Evolutionary conservation across 441 rosid genomes (phyloP), one percentile per base, ranked within the genome.

Genomic region (Populus hybrid): DNA sequence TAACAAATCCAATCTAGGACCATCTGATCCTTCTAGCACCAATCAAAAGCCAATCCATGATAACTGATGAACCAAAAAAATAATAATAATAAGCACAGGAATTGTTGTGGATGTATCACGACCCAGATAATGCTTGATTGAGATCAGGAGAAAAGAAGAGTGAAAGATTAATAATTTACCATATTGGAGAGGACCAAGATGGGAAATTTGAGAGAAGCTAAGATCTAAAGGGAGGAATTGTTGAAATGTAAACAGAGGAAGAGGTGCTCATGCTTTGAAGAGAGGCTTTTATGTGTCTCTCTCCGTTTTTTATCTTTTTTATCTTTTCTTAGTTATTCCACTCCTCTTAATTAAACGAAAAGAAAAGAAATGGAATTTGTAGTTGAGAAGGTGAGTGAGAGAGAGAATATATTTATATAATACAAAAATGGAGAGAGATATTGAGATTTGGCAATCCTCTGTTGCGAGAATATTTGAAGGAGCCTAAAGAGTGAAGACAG

Each of bases 221-320:
- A 92, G 97, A 94, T 94, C 97, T 89, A 85, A 84, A 74, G 78
- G 87, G 85, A 81, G 81, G 75, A 78, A 86, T 77, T 80, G 86
- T 73, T 78, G 83, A 78, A 88, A 90, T 82, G 88, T 83, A 87
- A 85, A 85, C 86, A 87, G 87, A 85, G 85, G 88, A 86, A 78
- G 85, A 78, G 88, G 80, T 84, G 87, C 81, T 92, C 89, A 89
- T 89, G 84, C 81, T 79, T 36, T 73, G 30, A 69, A 69, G 77
- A 50, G 78, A 78, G 78, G 77, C 80, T 69, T 84, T 46, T 35
- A 14, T 12, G 20, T 83, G 73, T 83, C 70, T 80, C 75, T 76
- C 42, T 63, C 57, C 69, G 75, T 74, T 82, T 78, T 80, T 80
- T 80, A 40, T 84, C 72, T 85, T 76, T 75, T 79, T 83, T 81